Base-by-base conservation (phyloP, 116 monocot species). In the Papilionanthe hybrid region DNA sequence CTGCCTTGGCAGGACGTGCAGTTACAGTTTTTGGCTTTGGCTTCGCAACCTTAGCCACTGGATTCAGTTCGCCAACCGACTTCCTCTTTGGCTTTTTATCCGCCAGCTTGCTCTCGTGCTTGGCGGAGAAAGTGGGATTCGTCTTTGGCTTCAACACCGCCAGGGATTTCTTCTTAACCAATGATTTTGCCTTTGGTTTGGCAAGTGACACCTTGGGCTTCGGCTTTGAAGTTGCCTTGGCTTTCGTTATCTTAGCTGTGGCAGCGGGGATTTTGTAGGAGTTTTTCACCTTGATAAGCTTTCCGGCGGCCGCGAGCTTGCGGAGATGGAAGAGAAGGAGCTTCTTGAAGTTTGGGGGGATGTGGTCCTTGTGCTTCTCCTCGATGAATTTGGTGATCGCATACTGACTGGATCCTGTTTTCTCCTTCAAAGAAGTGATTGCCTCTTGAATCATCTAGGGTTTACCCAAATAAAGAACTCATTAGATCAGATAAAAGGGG, bases 381-480 rank as follows among this genome's bases (percentile, higher is more conserved):
- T 89, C 82, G 20, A 89, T 48, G 82, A 82, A 86, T 82, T 86
- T 86, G 20, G 53, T 28, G 60, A 89, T 89, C 55, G 89, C 89
- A 69, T 79, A 76, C 68, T 80, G 80, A 75, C 87, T 86, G 47
- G 89, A 89, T 23, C 89, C 89, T 0, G 89, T 87, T 68, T 78
- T 77, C 76, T 90, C 87, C 80, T 87, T 90, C 81, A 90, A 49
- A 25, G 87, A 27, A 1, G 57, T 63, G 32, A 90, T 85, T 76
- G 87, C 87, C 78, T 87, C 85, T 6, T 12, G 55, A n/a, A 90
- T 81, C 90, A 90, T 90, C 90, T 90, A 69, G 17, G 18, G 0
- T 75, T 75, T 75, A 4, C 43, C 72, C 41, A 13, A 58, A 1
- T 0, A 9, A 72, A 60, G 18, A 80, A 42, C 18, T 58, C 53